Conservation (phyloP, 192 early-diverging fungal species). For the Gorgonomyces haynaldii region DNA sequence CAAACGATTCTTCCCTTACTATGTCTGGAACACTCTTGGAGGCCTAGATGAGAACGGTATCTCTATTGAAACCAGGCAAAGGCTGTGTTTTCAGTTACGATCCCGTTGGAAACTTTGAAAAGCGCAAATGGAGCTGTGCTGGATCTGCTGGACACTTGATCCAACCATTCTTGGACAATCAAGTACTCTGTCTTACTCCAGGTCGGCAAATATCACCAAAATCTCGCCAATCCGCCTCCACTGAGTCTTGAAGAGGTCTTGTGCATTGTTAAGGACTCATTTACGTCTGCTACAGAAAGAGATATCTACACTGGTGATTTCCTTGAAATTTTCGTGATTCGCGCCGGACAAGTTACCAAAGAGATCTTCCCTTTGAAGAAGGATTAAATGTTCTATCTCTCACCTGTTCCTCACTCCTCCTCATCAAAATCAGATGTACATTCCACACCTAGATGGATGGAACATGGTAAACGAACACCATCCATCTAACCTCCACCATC, state of each 20-base stretch:
- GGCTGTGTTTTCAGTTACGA: conserved; percentile 91
- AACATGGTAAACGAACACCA: too few relatives aligned
- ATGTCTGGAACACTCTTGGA: conserved; percentile 77
- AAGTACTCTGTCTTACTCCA: conserved; percentile 39
- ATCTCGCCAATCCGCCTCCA: too few relatives aligned
- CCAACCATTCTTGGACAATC: conserved; percentile 96
- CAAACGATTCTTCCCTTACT: conserved; percentile 95
- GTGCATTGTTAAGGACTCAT: conserved; percentile 85
- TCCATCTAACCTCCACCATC: too few relatives aligned
- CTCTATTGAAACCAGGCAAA: conserved; percentile 38
- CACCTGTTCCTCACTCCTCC: too few relatives aligned
- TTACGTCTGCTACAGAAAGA: conserved; percentile 91
- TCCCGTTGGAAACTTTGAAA: conserved; percentile 80
- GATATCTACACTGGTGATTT: conserved; percentile 98
- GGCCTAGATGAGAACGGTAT: conserved; percentile 80
- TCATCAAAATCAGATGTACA: too few relatives aligned
- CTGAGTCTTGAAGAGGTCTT: conserved; percentile 53
- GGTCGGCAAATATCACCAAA: conserved; percentile 58
- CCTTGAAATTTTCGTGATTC: conserved; percentile 84
- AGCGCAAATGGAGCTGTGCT: conserved; percentile 57
- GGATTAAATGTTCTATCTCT: too few relatives aligned
- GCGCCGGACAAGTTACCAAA: conserved; percentile 60
- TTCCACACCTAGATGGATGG: too few relatives aligned
- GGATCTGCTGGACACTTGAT: conserved; percentile 85
- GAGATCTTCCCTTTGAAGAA: conserved; percentile 72